Evolutionary conservation across 441 rosid species (phyloP).

Genomic region (Pelargonium citronellum): DNA sequence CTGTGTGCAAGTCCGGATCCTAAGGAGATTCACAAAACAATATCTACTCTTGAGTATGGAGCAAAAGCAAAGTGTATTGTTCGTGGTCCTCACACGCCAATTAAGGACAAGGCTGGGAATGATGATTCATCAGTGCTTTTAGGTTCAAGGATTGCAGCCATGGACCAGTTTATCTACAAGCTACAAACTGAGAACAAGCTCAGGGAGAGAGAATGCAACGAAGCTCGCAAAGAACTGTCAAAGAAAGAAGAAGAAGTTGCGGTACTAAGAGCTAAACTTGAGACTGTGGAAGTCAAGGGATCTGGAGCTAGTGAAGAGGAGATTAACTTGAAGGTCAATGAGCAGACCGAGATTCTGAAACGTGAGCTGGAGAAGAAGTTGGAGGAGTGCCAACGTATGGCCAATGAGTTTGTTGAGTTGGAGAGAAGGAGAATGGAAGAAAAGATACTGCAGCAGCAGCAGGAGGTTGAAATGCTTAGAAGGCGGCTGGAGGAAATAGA

Average conservation of each 20-base stretch:
- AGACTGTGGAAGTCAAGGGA: slow-evolving; percentile 46
- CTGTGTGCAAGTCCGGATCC: slow-evolving; percentile 96
- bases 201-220: slow-evolving; percentile 67
- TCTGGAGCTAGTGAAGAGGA: slow-evolving; percentile 55
- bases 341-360: slow-evolving; percentile 48
- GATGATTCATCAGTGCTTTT: slow-evolving; percentile 58
- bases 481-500: slow-evolving; percentile 74
- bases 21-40: slow-evolving; percentile 85
- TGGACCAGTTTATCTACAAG: slow-evolving; percentile 80
- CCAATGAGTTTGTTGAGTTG: slow-evolving; percentile 73
- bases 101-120: slow-evolving; percentile 49
- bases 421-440: slow-evolving; percentile 96
- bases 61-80: slow-evolving; percentile 95
- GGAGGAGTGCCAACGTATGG: slow-evolving; percentile 72
- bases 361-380: slow-evolving; percentile 61
- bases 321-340: slow-evolving; percentile 65
- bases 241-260: slow-evolving; percentile 82
- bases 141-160: slow-evolving; percentile 73
- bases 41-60: slow-evolving; percentile 92
- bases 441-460: slow-evolving; percentile 76
- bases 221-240: slow-evolving; percentile 60
- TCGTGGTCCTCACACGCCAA: slow-evolving; percentile 75
- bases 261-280: slow-evolving; percentile 42
- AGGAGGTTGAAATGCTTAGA: slow-evolving; percentile 76
- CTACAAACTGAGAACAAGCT: slow-evolving; percentile 83